Evolutionary conservation across 1,284 basidiomycete species (phyloP), one percentile per base, ranked within the genome.

Genomic region (Microbotryum intermedium): DNA sequence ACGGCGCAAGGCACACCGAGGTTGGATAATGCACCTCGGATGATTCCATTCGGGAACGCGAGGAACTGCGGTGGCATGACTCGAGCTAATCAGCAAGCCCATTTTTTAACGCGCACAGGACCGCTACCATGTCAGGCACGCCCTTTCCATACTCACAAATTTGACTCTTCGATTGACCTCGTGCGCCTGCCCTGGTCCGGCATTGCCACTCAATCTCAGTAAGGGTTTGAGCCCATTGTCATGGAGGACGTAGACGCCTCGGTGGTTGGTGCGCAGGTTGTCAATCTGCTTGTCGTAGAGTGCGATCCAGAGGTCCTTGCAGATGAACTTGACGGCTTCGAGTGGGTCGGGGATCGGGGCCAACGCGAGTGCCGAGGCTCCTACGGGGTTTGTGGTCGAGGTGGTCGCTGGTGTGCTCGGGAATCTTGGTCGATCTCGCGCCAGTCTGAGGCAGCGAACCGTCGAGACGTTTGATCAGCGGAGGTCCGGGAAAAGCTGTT

Each of bases 241-340:
- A 48, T 66, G 57, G 44, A 72, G 50, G 11, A 72, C 71, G 49
- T 64, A 72, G 20, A 70, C 69, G 28, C 71, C 71, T 28, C 69
- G 51, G 28, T 72, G 71, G 43, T 72, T 72, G 28, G 71, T 72
- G 3, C 71, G 67, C 6, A 72, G 63, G 62, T 72, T 72, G 61
- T 72, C 70, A 58, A 72, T 62, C 52, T 71, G 69, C 52, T 72
- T 71, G 57, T 69, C 71, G 54, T 64, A 72, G 16, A 69, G 39
- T 5, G 62, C 43, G 20, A 54, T 60, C 71, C 71, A 72, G 16
- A 72, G 49, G 55, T 71, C 70, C 55, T 70, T 70, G 69, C 70
- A 72, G n/a, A 72, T 29, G 54, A 71, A 72, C 49, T 72, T 72
- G 64, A 72, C 61, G 34, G 62, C 47, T 29, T 72, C 71, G 30